Evolutionary conservation across 345 rosid species (phyloP), one percentile per base, ranked within the genome.

Genomic region (Murraya koenigii): DNA sequence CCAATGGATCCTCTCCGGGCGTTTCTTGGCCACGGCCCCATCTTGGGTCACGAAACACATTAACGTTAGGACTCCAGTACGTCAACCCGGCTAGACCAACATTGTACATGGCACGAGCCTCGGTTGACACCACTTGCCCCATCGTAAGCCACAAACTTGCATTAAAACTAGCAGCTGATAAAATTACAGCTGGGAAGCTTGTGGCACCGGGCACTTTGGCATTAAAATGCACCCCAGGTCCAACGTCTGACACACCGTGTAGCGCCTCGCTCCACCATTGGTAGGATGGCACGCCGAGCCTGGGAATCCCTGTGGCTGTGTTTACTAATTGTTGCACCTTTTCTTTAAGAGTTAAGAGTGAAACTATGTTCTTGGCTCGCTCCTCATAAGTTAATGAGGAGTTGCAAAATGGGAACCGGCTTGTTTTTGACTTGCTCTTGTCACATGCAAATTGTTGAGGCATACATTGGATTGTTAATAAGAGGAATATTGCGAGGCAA

Each of bases 201-300:
- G 97, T 88, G 15, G 94, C 93, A 11, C 86, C 85, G 9, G 84
- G 86, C 28, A 92, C 85, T 13, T 80, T 74, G 49, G 81, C 88
- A 30, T 83, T 81, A 49, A 92, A 89, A 36, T 52, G 85, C 19
- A 82, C 80, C 36, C 88, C 92, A 6, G 77, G 90, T 22, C 94
- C 91, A 3, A 82, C 79, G 58, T 82, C 6, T 17, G 93, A 81
- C 79, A 92, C 87, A 1, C 97, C 97, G 2, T 92, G 94, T 7
- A 92, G 90, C 1, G 97, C 97, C 85, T 90, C 97, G 0, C 88
- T 80, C 94, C 97, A 92, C 97, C 97, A 92, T 77, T 89, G 77
- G 68, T 90, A 92, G 6, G 81, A 83, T 0, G 92, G 89, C 56
- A 92, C 83, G 28, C 94, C 90, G 14, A 92, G 87, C 73, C 90